Percentiles rank a stretch among this genome's conserved stretches.
Evolutionary conservation across 345 rosid species (phyloP).

Genomic region (Lagerstroemia speciosa): DNA sequence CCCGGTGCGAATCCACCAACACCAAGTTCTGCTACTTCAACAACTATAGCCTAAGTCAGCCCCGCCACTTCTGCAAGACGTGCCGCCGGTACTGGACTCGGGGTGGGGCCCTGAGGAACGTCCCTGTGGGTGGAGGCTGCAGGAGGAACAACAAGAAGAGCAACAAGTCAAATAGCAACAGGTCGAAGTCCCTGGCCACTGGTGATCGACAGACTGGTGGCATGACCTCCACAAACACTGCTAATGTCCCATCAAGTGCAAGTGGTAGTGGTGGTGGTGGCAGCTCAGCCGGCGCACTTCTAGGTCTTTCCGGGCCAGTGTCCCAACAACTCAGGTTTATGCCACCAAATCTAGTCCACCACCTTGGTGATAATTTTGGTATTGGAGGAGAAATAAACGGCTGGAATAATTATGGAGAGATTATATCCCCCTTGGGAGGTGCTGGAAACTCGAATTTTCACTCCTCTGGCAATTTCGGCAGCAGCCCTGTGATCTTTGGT

Average conservation of each 20-base stretch:
- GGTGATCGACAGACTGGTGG: constrained; percentile 14
- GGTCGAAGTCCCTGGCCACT: constrained; percentile 33
- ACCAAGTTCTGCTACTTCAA: constrained; percentile 49
- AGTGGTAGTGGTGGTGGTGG: background rate
- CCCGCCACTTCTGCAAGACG: constrained; percentile 48
- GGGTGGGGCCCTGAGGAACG: constrained; percentile 82
- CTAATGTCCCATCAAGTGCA: background rate
- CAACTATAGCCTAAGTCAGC: constrained; percentile 44
- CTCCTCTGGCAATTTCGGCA: constrained; percentile 27
- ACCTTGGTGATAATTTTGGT: constrained; percentile 23
- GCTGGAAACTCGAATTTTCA: constrained; percentile 17
- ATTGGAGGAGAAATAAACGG: constrained; percentile 28
- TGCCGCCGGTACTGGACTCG: constrained; percentile 72
- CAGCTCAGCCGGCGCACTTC: background rate
- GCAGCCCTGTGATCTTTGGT: background rate
- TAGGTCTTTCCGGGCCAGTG: background rate
- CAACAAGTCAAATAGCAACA: constrained; percentile 34
- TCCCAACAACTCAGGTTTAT: constrained; percentile 4
- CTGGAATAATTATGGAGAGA: constrained; percentile 26
- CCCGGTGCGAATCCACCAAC: constrained; percentile 35
- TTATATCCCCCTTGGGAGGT: constrained; percentile 7
- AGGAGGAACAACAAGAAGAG: constrained; percentile 61
- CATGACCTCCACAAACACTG: constrained; percentile 2
- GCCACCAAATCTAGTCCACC: constrained; percentile 18
- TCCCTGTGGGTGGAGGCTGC: constrained; percentile 90